Percentiles rank a stretch among this genome's conserved stretches.
These are phyloP conservation scores for Tritrichomonas musculus DNA, from an alignment of 208 protist species.

Conservation along the genomic window DNA sequence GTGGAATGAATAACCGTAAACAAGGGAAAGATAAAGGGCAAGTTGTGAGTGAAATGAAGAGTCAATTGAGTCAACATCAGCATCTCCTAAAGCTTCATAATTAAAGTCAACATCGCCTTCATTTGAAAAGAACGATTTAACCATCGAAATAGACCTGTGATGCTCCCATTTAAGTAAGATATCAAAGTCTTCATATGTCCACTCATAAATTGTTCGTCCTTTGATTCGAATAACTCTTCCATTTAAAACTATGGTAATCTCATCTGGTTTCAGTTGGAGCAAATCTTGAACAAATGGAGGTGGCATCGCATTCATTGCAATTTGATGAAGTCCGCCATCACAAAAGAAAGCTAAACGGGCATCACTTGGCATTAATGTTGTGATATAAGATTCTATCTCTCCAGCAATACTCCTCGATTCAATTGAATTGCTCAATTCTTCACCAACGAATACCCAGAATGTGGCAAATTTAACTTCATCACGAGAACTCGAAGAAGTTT, in stretches of 20 bases:
- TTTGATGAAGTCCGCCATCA: background rate
- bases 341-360: background rate
- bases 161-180: background rate
- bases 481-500: no score
- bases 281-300: conserved; percentile 20
- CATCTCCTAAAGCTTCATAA: background rate
- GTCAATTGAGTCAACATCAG: background rate
- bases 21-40: background rate
- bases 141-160: background rate
- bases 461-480: background rate
- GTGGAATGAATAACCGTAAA: background rate
- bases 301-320: background rate
- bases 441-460: background rate
- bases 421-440: background rate
- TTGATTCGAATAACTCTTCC: background rate
- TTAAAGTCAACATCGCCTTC: conserved; percentile 24
- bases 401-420: background rate
- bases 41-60: background rate
- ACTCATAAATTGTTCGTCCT: background rate
- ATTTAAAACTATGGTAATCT: background rate
- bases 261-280: background rate
- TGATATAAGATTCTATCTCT: background rate
- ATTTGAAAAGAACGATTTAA: background rate
- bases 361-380: background rate
- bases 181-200: background rate